Evolutionary conservation across 1,139 yeast species (phyloP), one percentile per base, ranked within the genome.

Genomic region (Saccharomycopsis hybrid): DNA sequence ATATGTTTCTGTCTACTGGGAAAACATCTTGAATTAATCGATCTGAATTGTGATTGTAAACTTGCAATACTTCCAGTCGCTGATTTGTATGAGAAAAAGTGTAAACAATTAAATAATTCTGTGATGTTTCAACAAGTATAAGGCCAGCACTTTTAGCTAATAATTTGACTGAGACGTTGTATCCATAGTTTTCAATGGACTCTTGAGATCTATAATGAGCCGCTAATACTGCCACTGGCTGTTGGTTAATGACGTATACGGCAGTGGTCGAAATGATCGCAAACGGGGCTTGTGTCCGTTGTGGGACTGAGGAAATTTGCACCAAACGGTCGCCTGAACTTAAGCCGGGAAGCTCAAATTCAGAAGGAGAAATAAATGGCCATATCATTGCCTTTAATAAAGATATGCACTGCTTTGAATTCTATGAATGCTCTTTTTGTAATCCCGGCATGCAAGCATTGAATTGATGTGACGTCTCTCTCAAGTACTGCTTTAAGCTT

Each of bases 11-110:
- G 35, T 62, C 62, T 27, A 68, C 55, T 1, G 74, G 73, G 32
- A 65, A 64, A 0, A 80, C 80, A 57, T 73, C 74, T 56, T 76
- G 81, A 27, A 76, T 61, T 8, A 74, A 54, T 49, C 62, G 67
- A 1, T 72, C 71, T 25, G 61, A 53, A 35, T 59, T 67, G 18
- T 59, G 64, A 40, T 70, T 68, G 56, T 64, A 74, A 0, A 74
- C 70, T 0, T 70, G 63, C 18, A 75, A 58, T 4, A 70, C 55
- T 52, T 75, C 80, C n/a, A n/a, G n/a, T n/a, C n/a, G n/a, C n/a
- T n/a, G n/a, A n/a, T n/a, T n/a, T n/a, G n/a, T n/a, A n/a, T n/a
- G n/a, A n/a, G n/a, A n/a, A 43, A 65, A 57, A 5, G 68, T 58
- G 49, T 66, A 70, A 1, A 70, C 59, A 30, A 70, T 51, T 5